Evolutionary conservation across 805 yeast genomes (phyloP).

Genomic region (Kodamaea restingae): DNA sequence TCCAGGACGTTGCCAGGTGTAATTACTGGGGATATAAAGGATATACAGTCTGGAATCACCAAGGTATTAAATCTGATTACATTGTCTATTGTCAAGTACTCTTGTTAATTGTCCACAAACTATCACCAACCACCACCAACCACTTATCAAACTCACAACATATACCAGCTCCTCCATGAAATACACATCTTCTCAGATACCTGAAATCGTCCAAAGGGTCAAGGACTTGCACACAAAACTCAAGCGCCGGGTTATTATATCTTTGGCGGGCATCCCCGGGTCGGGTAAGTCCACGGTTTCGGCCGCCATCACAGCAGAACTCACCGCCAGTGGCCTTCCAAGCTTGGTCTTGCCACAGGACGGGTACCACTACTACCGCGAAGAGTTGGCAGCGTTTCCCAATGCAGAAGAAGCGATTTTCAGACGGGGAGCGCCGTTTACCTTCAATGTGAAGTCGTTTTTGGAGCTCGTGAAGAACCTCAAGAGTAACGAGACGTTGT

Average conservation of each 20-base stretch:
- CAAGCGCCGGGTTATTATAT: conserved; percentile 43
- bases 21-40: too few species aligned
- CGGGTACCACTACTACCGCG: conserved; percentile 36
- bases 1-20: too few species aligned
- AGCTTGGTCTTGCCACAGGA: conserved; percentile 35
- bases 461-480: conserved; percentile 9
- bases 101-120: too few species aligned
- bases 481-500: conserved; percentile 12
- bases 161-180: too few species aligned
- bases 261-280: conserved; percentile 78
- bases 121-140: too few species aligned
- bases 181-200: not conserved
- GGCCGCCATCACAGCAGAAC: conserved; percentile 32
- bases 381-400: conserved; percentile 35
- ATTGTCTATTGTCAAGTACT: too few species aligned
- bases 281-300: conserved; percentile 79
- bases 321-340: conserved; percentile 15
- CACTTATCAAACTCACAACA: too few species aligned
- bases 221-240: conserved; percentile 10
- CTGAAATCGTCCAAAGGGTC: conserved; percentile 1
- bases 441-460: conserved; percentile 61
- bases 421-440: conserved; percentile 80
- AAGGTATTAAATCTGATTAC: too few species aligned
- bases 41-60: too few species aligned
- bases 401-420: conserved; percentile 55